Evolutionary conservation across 192 early-diverging fungal species (phyloP).

Genomic region (Backusella westeae): DNA sequence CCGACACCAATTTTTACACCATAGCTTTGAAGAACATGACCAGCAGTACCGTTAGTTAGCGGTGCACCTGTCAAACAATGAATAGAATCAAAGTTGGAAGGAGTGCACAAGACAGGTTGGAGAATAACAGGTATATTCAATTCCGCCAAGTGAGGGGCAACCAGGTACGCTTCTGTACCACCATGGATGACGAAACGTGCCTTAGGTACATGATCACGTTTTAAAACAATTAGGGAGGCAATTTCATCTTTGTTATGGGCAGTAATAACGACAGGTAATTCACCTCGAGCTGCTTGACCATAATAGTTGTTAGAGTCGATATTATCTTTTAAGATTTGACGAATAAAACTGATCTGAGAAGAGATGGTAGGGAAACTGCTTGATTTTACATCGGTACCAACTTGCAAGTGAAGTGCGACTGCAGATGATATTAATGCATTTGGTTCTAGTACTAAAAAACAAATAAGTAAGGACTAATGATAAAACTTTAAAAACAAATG

Average conservation of each 20-base stretch:
- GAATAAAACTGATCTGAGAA: constrained; percentile 49
- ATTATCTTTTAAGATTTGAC: constrained; percentile 38
- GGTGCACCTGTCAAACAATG: constrained; percentile 59
- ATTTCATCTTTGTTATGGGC: constrained; percentile 65
- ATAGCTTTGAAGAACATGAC: constrained; percentile 51
- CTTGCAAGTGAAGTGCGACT: constrained; percentile 58
- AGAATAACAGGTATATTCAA: constrained; percentile 62
- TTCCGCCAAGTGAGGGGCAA: constrained; percentile 57
- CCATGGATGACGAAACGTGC: constrained; percentile 52
- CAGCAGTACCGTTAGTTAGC: constrained; percentile 46
- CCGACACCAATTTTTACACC: constrained; percentile 63
- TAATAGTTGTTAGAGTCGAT: constrained; percentile 34
- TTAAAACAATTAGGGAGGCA: constrained; percentile 57
- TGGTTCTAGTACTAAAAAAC: constrained; percentile 26
- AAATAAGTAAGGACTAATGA: not conserved
- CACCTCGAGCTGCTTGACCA: constrained; percentile 41
- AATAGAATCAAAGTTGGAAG: constrained; percentile 58
- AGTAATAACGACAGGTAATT: constrained; percentile 48
- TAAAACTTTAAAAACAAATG: not conserved
- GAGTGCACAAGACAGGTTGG: constrained; percentile 61
- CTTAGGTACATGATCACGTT: constrained; percentile 47
- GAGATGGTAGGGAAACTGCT: constrained; percentile 48
- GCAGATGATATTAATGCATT: constrained; percentile 46
- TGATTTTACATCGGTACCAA: constrained; percentile 50
- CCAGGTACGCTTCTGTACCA: constrained; percentile 63